Percentiles rank a stretch among this genome's conserved stretches.
Evolutionary conservation across 331 rosid genomes (phyloP).

Genomic region (Quercus tomentella): DNA sequence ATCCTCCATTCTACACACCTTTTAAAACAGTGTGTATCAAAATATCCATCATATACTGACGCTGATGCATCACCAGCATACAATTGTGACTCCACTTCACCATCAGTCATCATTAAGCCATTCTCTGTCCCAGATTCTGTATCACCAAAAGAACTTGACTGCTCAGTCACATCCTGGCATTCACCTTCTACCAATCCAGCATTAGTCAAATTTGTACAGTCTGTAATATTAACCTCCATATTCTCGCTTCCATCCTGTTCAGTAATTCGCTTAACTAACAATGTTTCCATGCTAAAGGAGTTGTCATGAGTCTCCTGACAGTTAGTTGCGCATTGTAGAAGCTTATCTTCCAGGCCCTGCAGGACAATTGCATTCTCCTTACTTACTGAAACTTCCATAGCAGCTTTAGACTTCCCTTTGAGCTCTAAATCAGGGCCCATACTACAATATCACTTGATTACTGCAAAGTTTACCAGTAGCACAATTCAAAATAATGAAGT

Average conservation of each 20-base stretch:
- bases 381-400: conserved; percentile 20
- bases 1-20: too few species aligned
- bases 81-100: conserved; percentile 53
- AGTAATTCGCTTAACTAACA: conserved; percentile 16
- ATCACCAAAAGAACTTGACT: conserved; percentile 72
- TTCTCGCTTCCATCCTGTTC: conserved; percentile 26
- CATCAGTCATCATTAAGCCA: conserved; percentile 32
- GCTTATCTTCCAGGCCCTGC: conserved; percentile 7
- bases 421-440: conserved; percentile 50
- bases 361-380: conserved; percentile 27
- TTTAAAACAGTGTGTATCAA: conserved; percentile 8
- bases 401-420: conserved; percentile 28
- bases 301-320: conserved; percentile 10
- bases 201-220: conserved; percentile 14
- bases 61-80: conserved; percentile 18
- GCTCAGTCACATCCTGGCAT: conserved; percentile 37
- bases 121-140: conserved; percentile 49
- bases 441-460: conserved; percentile 17
- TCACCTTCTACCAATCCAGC: conserved; percentile 28
- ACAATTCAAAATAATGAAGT: background rate
- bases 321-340: conserved; percentile 29
- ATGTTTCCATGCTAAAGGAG: conserved; percentile 19
- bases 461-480: background rate
- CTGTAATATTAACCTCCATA: conserved; percentile 48
- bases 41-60: conserved; percentile 28